A percentile compares a stretch with the other conserved stretches of the same genome.
Conservation (phyloP, 768 basidiomycete species). For the Coprinopsis sp. region DNA sequence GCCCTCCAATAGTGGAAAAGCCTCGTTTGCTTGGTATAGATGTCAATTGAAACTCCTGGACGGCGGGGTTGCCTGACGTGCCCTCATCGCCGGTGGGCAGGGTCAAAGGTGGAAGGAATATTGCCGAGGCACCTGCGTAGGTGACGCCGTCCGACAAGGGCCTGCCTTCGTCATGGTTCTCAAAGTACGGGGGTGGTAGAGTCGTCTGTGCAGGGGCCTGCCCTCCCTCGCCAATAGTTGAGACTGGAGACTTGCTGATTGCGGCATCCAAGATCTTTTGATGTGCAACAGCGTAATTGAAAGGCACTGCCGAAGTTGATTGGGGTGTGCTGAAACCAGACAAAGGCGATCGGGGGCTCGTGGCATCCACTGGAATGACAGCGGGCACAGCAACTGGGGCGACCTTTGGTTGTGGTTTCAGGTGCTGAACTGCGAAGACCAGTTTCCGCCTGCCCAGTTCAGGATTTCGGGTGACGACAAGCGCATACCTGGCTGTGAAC, state of each 20-base stretch:
- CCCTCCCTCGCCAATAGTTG: conserved; percentile 5
- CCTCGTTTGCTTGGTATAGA: conserved; percentile 59
- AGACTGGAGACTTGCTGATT: conserved; percentile 23
- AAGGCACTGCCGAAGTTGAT: conserved; percentile 36
- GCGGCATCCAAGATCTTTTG: conserved; percentile 46
- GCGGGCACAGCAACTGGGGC: conserved; percentile 17
- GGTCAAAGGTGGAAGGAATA: conserved; percentile 42
- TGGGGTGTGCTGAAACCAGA: conserved; percentile 55
- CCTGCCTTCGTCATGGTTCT: conserved; percentile 33
- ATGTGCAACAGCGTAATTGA: conserved; percentile 48
- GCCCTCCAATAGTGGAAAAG: conserved; percentile 60
- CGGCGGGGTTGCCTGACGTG: not conserved
- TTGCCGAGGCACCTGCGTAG: conserved; percentile 48
- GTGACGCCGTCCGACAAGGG: conserved; percentile 29
- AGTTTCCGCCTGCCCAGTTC: conserved; percentile 35
- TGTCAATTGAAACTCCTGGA: conserved; percentile 54
- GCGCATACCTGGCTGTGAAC: conserved; percentile 51
- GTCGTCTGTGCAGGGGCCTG: conserved; percentile 6
- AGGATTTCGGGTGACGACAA: conserved; percentile 45
- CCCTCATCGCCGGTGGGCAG: conserved; percentile 16
- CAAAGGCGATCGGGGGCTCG: conserved; percentile 33
- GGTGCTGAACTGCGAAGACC: conserved; percentile 61
- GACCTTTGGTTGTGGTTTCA: conserved; percentile 41
- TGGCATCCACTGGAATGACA: conserved; percentile 16
- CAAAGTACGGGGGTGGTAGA: conserved; percentile 46